Percentiles rank a stretch among this genome's conserved stretches.
Conservation (phyloP, 78 protist genomes). For the Dictyostelium brefeldianum region DNA sequence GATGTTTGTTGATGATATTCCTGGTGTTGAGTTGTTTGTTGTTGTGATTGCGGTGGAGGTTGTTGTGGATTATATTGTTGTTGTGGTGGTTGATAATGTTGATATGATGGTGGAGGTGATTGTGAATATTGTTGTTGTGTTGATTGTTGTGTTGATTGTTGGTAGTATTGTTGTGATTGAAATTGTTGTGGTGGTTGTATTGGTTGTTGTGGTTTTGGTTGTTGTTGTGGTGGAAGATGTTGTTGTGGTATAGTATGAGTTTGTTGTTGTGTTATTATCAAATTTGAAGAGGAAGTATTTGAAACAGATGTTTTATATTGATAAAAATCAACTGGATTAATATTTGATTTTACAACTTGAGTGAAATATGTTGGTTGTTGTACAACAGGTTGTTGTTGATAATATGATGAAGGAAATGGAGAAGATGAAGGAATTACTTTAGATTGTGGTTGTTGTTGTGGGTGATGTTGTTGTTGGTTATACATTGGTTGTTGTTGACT, state of each 20-base stretch:
- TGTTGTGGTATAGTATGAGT: not conserved
- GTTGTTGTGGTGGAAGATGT: not conserved
- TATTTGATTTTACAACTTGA: not conserved
- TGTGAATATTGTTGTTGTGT: not conserved
- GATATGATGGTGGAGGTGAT: not conserved
- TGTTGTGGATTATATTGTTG: not conserved
- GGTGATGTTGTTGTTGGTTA: not conserved
- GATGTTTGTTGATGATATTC: not conserved
- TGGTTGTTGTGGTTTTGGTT: not conserved
- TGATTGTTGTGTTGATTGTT: not conserved
- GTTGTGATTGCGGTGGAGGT: not conserved
- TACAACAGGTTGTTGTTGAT: not conserved
- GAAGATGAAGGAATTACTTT: not conserved
- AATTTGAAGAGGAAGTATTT: not conserved
- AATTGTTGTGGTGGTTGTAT: not conserved
- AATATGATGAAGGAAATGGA: not conserved
- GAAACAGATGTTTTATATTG: not conserved
- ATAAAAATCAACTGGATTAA: constrained; percentile 8
- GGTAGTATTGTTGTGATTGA: not conserved
- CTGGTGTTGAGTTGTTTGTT: not conserved
- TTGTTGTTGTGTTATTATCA: not conserved
- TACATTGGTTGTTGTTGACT: not conserved
- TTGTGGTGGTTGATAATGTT: not conserved
- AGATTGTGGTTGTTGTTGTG: constrained; percentile 6
- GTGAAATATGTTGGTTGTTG: constrained; percentile 19